Base-by-base conservation (phyloP, 768 basidiomycete species). In the Daedaleopsis sinensis region DNA sequence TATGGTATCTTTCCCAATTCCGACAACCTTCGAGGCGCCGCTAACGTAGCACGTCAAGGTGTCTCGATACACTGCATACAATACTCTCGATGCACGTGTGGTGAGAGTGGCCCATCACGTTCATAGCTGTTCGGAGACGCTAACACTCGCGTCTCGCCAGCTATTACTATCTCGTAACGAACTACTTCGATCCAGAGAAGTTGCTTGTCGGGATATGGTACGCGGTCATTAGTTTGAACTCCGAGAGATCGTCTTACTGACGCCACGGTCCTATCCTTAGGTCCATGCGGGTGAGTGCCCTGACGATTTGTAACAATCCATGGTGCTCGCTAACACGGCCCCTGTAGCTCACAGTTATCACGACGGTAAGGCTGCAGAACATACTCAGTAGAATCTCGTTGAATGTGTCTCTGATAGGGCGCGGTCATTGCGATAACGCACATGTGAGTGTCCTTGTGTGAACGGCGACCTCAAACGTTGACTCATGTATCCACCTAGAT, bases 121-220 rank as follows among this genome's bases (percentile, higher is more conserved):
- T 43, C 49, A 21, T 7, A 9, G 18, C 21, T 18, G n/a, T 48
- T 4, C 35, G n/a, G n/a, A 18, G 35, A 42, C 43, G 16, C 35
- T 19, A 2, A 43, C 13, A 21, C 39, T 9, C 11, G 23, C n/a
- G 24, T 21, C 50, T 1, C 15, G 27, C 16, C 38, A 55, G 53
- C 53, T 55, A 55, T n/a, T 55, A 39, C 53, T 55, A 55, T 16
- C 53, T 55, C 23, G 38, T 55, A 32, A 42, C 53, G 8, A 7
- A 55, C 42, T 55, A 42, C 38, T 55, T 42, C 21, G 9, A 36
- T 11, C 53, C 53, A 10, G 39, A 21, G 21, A 38, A 16, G 16
- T 23, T 55, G 7, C 16, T 21, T 12, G 19, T 8, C 11, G 53
- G 53, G 18, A 39, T 55, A 5, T 55, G 53, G 53, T 55, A 27